Base-by-base conservation (phyloP, 176 grass and related monocot species). In the Alloteropsis semialata region DNA sequence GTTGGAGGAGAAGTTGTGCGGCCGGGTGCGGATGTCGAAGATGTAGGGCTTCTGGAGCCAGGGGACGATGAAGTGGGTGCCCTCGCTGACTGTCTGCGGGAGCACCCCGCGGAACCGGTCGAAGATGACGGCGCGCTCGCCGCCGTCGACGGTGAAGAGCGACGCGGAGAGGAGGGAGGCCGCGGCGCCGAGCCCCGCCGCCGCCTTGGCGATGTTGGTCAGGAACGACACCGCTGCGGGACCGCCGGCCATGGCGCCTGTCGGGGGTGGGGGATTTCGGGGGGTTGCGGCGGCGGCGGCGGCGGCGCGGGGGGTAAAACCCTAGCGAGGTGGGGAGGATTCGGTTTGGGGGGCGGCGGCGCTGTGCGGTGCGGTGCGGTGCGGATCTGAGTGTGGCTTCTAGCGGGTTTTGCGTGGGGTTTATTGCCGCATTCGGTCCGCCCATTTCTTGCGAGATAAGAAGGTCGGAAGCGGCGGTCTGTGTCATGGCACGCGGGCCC, bases 21-120 rank as follows among this genome's bases (percentile, higher is more conserved):
- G 93, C 7, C 97, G 89, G 6, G 97, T 99, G 80, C 97, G 93
- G 84, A 99, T 99, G 85, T 94, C 97, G 81, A 99, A 99, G 83
- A 99, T 69, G 82, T 83, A 99, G 64, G 97, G 93, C 81, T 94
- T 99, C 93, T 99, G 97, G 16, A 99, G 91, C 97, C 89, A 96
- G 13, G 97, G 97, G 19, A 99, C 89, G n/a, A 96, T 81, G 81
- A 99, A 99, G 81, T 99, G 97, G 63, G 93, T 99, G 27, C 97
- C 97, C 89, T 99, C 97, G 54, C 74, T 81, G 29, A 96, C 97
- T 0, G 93, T 96, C 13, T 92, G 87, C 14, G 88, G 84, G 0
- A 99, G 78, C 67, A 99, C 97, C 0, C 97, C 97, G 61, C 96
- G 89, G 91, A 96, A 99, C 5, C 97, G 89, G 62, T 99, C 93